Conservation (phyloP, 345 rosid genomes). For the Combretum micranthum region DNA sequence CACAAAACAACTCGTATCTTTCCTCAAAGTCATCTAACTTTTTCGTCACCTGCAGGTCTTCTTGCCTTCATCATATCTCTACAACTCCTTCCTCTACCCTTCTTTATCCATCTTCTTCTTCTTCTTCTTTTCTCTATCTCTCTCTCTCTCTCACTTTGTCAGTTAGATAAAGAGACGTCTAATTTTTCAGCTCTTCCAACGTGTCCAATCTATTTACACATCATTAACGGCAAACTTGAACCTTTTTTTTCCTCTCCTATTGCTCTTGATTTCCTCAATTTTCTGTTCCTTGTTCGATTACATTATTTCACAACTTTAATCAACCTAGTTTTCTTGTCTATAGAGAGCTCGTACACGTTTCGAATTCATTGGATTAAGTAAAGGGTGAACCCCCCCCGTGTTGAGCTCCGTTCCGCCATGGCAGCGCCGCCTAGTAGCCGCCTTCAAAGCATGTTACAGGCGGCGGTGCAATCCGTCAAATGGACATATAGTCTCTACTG, state of each 20-base stretch:
- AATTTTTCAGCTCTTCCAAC: constrained; percentile 18
- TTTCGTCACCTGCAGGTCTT: constrained; percentile 23
- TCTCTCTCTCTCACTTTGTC: constrained; percentile 3
- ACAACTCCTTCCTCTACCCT: constrained; percentile 8
- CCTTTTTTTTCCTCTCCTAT: neutral
- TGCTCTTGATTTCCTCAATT: neutral
- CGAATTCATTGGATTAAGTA: no score
- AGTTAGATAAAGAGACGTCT: constrained; percentile 7
- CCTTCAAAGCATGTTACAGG: constrained; percentile 65
- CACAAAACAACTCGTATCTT: neutral
- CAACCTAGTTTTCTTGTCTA: no score
- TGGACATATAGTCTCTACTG: constrained; percentile 97
- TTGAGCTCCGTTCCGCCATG: constrained; percentile 14
- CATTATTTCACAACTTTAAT: no score
- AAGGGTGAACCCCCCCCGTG: neutral
- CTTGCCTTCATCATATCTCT: constrained; percentile 10
- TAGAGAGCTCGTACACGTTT: no score
- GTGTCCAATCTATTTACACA: constrained; percentile 10
- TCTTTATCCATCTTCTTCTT: constrained; percentile 2
- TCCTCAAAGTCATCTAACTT: constrained; percentile 33
- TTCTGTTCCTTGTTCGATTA: neutral
- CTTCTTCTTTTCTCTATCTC: constrained; percentile 1
- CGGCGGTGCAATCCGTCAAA: constrained; percentile 79
- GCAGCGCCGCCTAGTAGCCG: constrained; percentile 47
- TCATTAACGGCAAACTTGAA: neutral